Evolutionary conservation across 2,329 filamentous ascomycete genomes (phyloP).

Genomic region (Coniochaeta sp.): DNA sequence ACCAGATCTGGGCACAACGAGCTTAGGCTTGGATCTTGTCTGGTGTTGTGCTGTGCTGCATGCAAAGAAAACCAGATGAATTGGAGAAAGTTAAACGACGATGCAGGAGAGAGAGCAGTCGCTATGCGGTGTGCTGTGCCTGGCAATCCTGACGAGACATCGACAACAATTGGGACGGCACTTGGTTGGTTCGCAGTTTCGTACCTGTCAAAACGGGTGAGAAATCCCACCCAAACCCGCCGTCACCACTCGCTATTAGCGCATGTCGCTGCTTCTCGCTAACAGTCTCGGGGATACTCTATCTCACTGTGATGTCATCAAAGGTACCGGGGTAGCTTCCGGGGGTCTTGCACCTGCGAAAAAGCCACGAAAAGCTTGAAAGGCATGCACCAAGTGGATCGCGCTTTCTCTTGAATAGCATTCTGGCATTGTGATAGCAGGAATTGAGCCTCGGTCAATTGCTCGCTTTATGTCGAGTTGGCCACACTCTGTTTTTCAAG

Average conservation of each 20-base stretch:
- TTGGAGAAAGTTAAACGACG: neutral
- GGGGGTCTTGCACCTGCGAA: neutral
- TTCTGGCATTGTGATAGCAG: neutral
- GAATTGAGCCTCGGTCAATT: neutral
- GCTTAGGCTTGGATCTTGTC: neutral
- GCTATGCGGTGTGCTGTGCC: neutral
- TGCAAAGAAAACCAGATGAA: neutral
- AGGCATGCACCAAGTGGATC: neutral
- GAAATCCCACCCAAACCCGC: neutral
- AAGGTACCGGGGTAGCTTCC: neutral
- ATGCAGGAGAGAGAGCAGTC: neutral
- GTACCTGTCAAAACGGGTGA: neutral
- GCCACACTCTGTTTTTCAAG: too few relatives aligned
- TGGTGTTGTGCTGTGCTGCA: neutral
- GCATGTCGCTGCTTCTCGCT: too few relatives aligned
- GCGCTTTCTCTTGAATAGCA: neutral
- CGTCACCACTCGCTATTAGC: neutral
- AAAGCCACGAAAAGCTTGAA: neutral
- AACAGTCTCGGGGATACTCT: neutral
- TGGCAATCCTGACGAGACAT: neutral
- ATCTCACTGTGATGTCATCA: constrained; percentile 1
- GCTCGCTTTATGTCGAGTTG: too few relatives aligned
- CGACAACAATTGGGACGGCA: neutral
- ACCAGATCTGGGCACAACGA: neutral
- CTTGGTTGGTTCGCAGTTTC: neutral